Evolutionary conservation across 2,329 filamentous ascomycete genomes (phyloP).

Genomic region (Fragosphaeria purpurea): DNA sequence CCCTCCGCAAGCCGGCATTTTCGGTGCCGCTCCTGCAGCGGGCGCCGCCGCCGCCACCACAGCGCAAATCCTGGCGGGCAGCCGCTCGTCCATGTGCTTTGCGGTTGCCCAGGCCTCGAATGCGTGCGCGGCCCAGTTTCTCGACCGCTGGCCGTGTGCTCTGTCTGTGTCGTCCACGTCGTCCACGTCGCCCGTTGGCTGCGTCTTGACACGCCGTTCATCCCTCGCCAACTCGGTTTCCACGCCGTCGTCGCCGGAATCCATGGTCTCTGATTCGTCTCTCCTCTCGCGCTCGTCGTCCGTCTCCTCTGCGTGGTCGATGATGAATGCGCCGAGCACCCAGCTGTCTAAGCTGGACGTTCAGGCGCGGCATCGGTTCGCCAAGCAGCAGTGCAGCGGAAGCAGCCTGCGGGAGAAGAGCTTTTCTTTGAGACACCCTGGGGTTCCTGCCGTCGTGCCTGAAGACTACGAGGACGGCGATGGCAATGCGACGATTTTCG

Average conservation of each 20-base stretch:
- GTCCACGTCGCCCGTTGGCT: conserved; percentile 43
- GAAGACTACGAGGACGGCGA: conserved; percentile 42
- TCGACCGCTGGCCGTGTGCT: conserved; percentile 41
- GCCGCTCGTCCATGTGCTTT: conserved; percentile 47
- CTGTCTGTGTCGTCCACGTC: conserved; percentile 15
- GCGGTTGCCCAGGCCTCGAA: conserved; percentile 48
- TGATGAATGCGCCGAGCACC: conserved; percentile 48
- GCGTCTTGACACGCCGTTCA: conserved; percentile 43
- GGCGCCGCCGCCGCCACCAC: conserved; percentile 40
- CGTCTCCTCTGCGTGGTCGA: conserved; percentile 52
- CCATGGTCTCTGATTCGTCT: conserved; percentile 55
- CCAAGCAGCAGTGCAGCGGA: conserved; percentile 40
- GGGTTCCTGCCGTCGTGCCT: conserved; percentile 41
- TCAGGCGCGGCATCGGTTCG: conserved; percentile 53
- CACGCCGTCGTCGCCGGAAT: conserved; percentile 55
- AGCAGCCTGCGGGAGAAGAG: conserved; percentile 27
- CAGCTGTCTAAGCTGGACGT: conserved; percentile 38
- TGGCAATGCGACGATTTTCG: conserved; percentile 27
- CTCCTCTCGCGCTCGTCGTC: conserved; percentile 55
- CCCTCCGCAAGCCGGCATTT: conserved; percentile 41
- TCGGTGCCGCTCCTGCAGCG: conserved; percentile 38
- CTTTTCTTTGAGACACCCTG: conserved; percentile 39
- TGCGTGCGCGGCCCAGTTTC: conserved; percentile 34
- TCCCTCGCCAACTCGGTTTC: conserved; percentile 55
- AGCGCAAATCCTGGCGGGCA: conserved; percentile 35